Conservation (phyloP, 2,329 filamentous ascomycete species). For the Beauveria pseudobassiana region DNA sequence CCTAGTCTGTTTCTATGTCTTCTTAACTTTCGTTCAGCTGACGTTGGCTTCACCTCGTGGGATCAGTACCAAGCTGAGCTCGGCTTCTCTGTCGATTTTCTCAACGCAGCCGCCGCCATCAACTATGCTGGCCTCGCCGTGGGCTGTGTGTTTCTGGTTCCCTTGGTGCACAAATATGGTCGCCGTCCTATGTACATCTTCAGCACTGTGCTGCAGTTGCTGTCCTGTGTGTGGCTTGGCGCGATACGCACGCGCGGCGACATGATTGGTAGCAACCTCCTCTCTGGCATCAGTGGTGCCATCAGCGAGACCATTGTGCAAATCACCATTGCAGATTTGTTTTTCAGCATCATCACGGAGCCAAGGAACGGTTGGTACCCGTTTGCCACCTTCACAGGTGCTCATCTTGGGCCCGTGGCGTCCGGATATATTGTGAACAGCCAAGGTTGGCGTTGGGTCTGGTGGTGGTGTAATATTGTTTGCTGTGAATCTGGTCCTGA, state of each 20-base stretch:
- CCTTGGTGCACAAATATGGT: constrained; percentile 18
- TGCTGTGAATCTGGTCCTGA: constrained; percentile 12
- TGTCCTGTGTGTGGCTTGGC: constrained; percentile 31
- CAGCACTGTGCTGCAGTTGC: constrained; percentile 31
- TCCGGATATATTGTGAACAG: constrained; percentile 19
- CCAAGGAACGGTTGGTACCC: constrained; percentile 38
- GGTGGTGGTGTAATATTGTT: constrained; percentile 24
- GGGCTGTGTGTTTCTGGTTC: constrained; percentile 18
- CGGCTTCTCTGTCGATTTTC: constrained; percentile 2
- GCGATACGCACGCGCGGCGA: constrained; percentile 32
- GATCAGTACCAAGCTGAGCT: constrained; percentile 3
- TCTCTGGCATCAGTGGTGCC: constrained; percentile 30
- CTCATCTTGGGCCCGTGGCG: constrained; percentile 23
- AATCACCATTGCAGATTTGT: constrained; percentile 28
- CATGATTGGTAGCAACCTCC: constrained; percentile 32
- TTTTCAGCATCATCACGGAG: constrained; percentile 26
- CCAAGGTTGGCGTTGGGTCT: constrained; percentile 31
- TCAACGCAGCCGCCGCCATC: constrained; percentile 11
- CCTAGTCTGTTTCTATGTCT: constrained; percentile 31
- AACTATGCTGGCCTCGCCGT: constrained; percentile 15
- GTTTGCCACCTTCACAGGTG: constrained; percentile 22
- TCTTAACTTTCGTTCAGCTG: constrained; percentile 17
- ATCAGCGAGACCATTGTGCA: constrained; percentile 32
- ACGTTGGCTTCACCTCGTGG: constrained; percentile 9
- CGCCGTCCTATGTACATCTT: constrained; percentile 21